Base-by-base conservation (phyloP, 768 basidiomycete species). In the Clavulina sp. region DNA sequence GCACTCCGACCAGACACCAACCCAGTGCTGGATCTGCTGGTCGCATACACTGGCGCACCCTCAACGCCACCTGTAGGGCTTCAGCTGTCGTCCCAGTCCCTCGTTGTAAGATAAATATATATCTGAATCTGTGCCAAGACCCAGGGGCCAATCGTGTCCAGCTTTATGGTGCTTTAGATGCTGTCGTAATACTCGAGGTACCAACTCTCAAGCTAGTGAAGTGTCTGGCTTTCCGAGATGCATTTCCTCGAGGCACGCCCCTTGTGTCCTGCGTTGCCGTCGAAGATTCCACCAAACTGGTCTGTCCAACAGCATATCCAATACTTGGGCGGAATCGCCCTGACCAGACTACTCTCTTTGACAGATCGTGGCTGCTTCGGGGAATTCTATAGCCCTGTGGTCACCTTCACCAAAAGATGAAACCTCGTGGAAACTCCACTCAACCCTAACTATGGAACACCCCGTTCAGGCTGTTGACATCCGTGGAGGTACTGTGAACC, bases 231-330 rank as follows among this genome's bases (percentile, higher is more conserved):
- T 84, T 88, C 59, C 80, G 75, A 69, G 84, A 88, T 61, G 82
- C 79, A 4, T 88, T 85, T 61, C 84, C 85, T 4, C 72, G 74
- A n/a, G 59, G 69, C 9, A 64, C 64, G 5, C 67, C 72, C 52
- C 58, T 65, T 7, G 63, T 87, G 18, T 72, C 74, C 26, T 78
- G 74, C 58, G 65, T 87, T 28, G 70, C 79, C 2, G 76, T 86
- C 19, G 87, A 89, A 62, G 71, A 77, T 16, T 77, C 77, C 48
- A 80, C 84, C 77, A 86, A 81, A 68, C 73, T 86, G 54, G 86
- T 88, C 63, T 63, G 83, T 72, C 43, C 30, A 28, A 40, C 54
- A 46, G 28, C 41, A 32, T n/a, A 49, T 31, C 23, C 51, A 43
- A 44, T 48, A 30, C 48, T 31, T 53, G 41, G 36, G 46, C 6